phyloP scores from a whole-genome alignment of 306 rosid genomes.

The Sicyos baderoa region DNA sequence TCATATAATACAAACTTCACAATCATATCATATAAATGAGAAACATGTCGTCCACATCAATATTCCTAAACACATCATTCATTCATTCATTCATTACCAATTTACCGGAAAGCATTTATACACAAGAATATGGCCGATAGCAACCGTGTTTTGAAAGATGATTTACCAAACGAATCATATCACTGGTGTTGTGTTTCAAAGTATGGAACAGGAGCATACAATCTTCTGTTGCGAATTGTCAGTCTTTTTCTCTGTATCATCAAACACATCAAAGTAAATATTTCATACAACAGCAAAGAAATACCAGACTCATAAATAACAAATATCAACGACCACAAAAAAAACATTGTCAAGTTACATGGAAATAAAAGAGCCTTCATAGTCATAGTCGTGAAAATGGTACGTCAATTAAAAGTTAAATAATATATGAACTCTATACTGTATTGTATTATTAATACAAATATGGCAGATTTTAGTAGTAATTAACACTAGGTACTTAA shows the following conservation, averaged over 20 bases:
- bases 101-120: constrained; percentile 16
- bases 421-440: neutral
- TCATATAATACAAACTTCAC: constrained; percentile 12
- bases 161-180: constrained; percentile 19
- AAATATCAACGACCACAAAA: neutral
- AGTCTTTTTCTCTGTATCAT: constrained; percentile 57
- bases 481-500: neutral
- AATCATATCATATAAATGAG: constrained; percentile 11
- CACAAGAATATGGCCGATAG: constrained; percentile 15
- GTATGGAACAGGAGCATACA: constrained; percentile 75
- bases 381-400: neutral
- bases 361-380: neutral
- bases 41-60: neutral
- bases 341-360: neutral
- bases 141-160: constrained; percentile 9
- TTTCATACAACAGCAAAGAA: neutral
- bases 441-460: neutral
- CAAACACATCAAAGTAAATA: constrained; percentile 12
- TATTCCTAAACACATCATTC: constrained; percentile 8
- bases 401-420: no score
- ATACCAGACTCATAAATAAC: neutral
- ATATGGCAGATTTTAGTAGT: neutral
- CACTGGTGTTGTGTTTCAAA: constrained; percentile 41
- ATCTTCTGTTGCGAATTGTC: constrained; percentile 78
- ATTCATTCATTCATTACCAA: constrained; percentile 7